Percentiles rank a stretch among this genome's conserved stretches.
phyloP scores from a whole-genome alignment of 495 filamentous ascomycete genomes.

The Tuber calosporum region DNA sequence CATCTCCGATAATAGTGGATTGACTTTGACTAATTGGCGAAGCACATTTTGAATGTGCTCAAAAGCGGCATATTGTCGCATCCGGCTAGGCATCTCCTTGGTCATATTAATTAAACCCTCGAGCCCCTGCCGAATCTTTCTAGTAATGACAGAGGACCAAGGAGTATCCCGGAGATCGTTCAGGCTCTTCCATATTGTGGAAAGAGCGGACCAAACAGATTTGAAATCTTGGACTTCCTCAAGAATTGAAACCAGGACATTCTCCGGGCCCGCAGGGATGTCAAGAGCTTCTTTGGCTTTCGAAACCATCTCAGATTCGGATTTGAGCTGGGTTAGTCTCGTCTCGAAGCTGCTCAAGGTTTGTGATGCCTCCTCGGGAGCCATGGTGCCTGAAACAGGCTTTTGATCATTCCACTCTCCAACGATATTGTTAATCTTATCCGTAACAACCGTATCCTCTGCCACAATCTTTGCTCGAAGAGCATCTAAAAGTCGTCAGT shows the following conservation, averaged over 20 bases:
- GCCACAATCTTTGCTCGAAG: constrained; percentile 91
- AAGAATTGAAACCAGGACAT: constrained; percentile 66
- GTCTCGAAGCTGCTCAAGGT: constrained; percentile 73
- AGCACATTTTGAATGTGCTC: constrained; percentile 91
- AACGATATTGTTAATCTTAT: constrained; percentile 77
- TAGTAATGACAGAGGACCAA: constrained; percentile 87
- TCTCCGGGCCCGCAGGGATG: constrained; percentile 68
- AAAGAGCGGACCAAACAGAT: constrained; percentile 90
- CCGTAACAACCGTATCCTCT: constrained; percentile 80
- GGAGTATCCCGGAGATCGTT: constrained; percentile 85
- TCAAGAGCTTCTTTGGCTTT: constrained; percentile 95
- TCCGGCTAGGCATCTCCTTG: constrained; percentile 97
- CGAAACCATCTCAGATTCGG: constrained; percentile 85
- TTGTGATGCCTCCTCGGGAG: constrained; percentile 73
- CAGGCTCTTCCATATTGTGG: constrained; percentile 93
- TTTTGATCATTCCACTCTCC: constrained; percentile 89
- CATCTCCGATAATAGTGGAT: constrained; percentile 76
- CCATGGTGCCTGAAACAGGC: constrained; percentile 87
- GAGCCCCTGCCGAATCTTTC: constrained; percentile 79
- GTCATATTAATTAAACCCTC: constrained; percentile 94
- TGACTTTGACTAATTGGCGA: constrained; percentile 82
- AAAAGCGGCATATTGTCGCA: constrained; percentile 98
- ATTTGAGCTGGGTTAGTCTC: constrained; percentile 70
- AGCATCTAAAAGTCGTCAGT: constrained; percentile 51
- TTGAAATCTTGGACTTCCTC: constrained; percentile 99